A percentile compares a stretch with the other conserved stretches of the same genome.
Evolutionary conservation across 2,329 filamentous ascomycete species (phyloP).

Genomic region (Sporothrix pseudoabietina): DNA sequence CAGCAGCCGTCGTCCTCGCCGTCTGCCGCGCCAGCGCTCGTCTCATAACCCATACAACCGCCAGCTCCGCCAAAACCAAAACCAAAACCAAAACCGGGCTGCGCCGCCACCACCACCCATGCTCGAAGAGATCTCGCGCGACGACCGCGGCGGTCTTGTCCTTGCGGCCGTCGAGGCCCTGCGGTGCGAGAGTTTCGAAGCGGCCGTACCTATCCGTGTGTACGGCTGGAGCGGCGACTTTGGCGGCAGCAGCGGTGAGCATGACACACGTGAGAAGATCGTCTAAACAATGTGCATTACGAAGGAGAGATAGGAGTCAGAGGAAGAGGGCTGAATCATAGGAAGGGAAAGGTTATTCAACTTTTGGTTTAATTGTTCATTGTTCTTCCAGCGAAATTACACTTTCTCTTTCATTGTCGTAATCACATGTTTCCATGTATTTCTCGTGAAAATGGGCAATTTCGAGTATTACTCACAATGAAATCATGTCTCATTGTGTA

Average conservation of each 20-base stretch:
- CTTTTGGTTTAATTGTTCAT: neutral
- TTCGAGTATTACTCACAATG: neutral
- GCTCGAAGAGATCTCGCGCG: slow-evolving; percentile 76
- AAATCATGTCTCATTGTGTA: neutral
- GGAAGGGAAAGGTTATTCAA: neutral
- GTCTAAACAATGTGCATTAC: neutral
- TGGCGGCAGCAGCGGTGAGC: slow-evolving; percentile 20
- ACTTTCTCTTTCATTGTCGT: neutral
- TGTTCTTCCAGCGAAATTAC: slow-evolving; percentile 17
- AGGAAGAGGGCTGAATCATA: neutral
- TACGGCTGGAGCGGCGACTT: slow-evolving; percentile 62
- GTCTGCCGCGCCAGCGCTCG: neutral
- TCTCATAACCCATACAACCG: neutral
- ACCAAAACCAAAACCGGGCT: neutral
- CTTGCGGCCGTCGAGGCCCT: slow-evolving; percentile 77
- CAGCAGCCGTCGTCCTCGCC: neutral
- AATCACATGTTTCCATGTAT: neutral
- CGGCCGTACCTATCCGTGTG: slow-evolving; percentile 79
- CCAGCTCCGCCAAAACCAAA: neutral
- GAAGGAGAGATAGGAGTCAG: neutral
- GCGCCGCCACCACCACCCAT: slow-evolving; percentile 47
- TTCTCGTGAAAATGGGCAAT: neutral
- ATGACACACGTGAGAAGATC: slow-evolving; percentile 17
- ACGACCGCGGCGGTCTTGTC: slow-evolving; percentile 74
- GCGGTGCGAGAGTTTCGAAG: slow-evolving; percentile 86